Base-by-base conservation (phyloP, 306 rosid genomes). In the Cucumis cinereus region DNA sequence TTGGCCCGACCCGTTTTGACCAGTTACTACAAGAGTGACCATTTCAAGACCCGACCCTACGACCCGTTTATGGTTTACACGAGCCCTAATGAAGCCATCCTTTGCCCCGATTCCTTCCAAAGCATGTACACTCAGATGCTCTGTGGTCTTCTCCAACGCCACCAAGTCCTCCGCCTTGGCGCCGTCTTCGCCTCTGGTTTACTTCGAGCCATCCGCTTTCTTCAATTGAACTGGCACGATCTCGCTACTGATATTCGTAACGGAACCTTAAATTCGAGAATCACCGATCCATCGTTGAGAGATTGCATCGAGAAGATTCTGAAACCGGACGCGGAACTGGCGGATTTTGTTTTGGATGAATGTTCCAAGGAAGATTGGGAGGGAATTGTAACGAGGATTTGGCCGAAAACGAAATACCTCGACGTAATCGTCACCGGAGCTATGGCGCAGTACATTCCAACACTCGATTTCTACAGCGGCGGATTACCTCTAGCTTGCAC, bases 391-490 rank as follows among this genome's bases (percentile, higher is more conserved):
- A 81, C 88, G 17, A 56, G 87, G 28, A 85, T 87, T 41, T 87
- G 90, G 90, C 90, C 90, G 6, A 87, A 84, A 73, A 87, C 88
- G 6, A 87, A 87, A 24, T 87, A 87, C 49, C 73, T 87, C 14
- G 90, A 87, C 75, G 90, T 87, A 16, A 87, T 87, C 74, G 90
- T 87, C 20, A 87, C 90, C 11, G 90, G 90, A 28, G 90, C 90
- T 11, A 87, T 87, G 90, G 90, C 90, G 4, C 90, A 87, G 83
- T 87, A 87, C 75, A 87, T 87, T 55, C 90, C 90, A n/a, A 87
- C 88, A 8, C 79, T 87, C 23, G 88, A 87, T 45, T 77, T 85
- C 78, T 87, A 87, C 80, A 80, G 85, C 79, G 85, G 83, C 8
- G 87, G 88, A 0, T 55, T 87, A 16, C 90, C 90, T 2, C 59